Base-by-base conservation (phyloP, 495 filamentous ascomycete species). In the Patellaria atrata region DNA sequence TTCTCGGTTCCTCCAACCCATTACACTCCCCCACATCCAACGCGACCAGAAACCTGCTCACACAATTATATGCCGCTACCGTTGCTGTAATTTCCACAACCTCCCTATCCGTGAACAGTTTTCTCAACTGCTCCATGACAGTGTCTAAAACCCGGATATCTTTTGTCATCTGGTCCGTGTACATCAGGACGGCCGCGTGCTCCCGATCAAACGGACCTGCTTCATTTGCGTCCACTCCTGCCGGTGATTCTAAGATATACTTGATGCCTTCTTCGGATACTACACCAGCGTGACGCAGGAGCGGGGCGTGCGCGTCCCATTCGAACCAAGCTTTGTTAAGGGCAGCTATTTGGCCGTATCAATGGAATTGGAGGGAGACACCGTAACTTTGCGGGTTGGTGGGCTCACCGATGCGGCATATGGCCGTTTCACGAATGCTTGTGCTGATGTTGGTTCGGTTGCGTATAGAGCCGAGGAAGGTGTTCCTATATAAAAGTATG, bases 11-110 rank as follows among this genome's bases (percentile, higher is more conserved):
- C 14, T 12, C 30, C 24, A 18, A 25, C 17, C 9, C 22, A 47
- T 70, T 72, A 48, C 59, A 64, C 52, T 77, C 71, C 13, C 70
- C 71, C 61, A 85, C 80, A 58, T 87, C 77, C 43, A 93, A 51
- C 13, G 82, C 82, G 20, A 91, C 82, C 43, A 91, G 56, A 47
- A 91, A 87, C 30, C 82, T 64, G 45, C 77, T 82, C 8, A 93
- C 82, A 55, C 79, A 84, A 52, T 91, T 91, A 52, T 93, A 91
- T 19, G 71, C 73, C n/a, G 76, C 80, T 41, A 77, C 71, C 16
- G 78, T 82, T 11, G 80, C 71, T 36, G 76, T 81, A 40, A 59
- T 41, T 41, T 59, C 56, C 14, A 70, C 61, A 15, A 71, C 59
- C 35, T 56, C 50, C 33, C 41, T 43, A 15, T 55, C 53, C 16